phyloP scores from a whole-genome alignment of 129 eudicot species.

The Scalesia atractyloides region DNA sequence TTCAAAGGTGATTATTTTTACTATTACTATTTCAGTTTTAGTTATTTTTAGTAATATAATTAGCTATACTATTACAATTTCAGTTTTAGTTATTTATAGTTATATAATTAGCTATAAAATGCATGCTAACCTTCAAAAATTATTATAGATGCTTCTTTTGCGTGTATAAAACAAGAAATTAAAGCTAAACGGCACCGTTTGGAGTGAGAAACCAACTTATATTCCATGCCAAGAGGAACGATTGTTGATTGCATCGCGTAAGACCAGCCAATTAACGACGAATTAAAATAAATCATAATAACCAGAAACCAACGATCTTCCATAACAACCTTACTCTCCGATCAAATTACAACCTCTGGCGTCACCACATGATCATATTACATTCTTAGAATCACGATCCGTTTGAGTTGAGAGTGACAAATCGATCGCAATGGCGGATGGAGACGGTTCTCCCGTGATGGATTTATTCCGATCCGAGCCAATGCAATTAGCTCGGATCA shows the following conservation, averaged over 20 bases:
- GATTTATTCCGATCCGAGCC: constrained; percentile 80
- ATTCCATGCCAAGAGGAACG: constrained; percentile 25
- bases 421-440: constrained; percentile 33
- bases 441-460: constrained; percentile 52
- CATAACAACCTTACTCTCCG: constrained; percentile 24
- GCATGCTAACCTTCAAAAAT: background rate
- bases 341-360: constrained; percentile 9
- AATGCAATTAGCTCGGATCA: constrained; percentile 79
- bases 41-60: too few species aligned
- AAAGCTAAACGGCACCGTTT: background rate
- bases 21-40: too few species aligned
- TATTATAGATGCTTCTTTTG: background rate
- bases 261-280: constrained; percentile 31
- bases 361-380: constrained; percentile 8
- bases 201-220: background rate
- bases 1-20: too few species aligned
- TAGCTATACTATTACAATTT: too few species aligned
- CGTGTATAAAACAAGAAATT: background rate
- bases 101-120: too few species aligned
- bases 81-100: too few species aligned
- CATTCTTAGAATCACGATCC: constrained; percentile 16
- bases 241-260: constrained; percentile 17
- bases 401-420: constrained; percentile 19
- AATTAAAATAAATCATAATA: constrained; percentile 24
- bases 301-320: constrained; percentile 17